These are phyloP conservation scores for Spinellus fusiger DNA, from an alignment of 192 early-diverging fungal genomes.

Conservation along the genomic window DNA sequence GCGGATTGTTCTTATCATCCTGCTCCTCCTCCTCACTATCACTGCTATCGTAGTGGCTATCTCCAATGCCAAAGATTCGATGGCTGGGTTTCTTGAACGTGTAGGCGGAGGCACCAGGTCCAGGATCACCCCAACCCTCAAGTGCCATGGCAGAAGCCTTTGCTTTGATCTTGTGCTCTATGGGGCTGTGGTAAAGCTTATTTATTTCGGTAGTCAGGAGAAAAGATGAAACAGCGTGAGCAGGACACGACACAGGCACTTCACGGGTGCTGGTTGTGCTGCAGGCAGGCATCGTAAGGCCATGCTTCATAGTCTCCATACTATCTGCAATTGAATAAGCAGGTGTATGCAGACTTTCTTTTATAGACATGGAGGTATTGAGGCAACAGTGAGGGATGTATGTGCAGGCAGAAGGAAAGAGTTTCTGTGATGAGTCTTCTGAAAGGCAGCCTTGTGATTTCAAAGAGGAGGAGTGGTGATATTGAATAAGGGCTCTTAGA, in stretches of 20 bases:
- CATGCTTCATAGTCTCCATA: constrained; percentile 62
- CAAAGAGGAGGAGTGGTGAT: too few species aligned
- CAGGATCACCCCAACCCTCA: constrained; percentile 14
- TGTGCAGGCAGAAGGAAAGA: too few species aligned
- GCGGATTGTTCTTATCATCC: neutral
- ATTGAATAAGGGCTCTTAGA: constrained; percentile 51
- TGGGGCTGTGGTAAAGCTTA: constrained; percentile 14
- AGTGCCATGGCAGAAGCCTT: neutral
- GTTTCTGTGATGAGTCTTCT: too few species aligned
- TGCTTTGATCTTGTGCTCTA: constrained; percentile 4
- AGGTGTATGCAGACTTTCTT: too few species aligned
- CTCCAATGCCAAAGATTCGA: neutral
- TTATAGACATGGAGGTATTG: too few species aligned
- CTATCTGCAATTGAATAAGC: constrained; percentile 50
- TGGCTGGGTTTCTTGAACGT: neutral
- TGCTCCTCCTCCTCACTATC: constrained; percentile 12
- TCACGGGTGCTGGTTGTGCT: constrained; percentile 1
- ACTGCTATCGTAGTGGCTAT: neutral
- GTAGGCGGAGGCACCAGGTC: neutral
- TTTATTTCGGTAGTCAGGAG: constrained; percentile 15
- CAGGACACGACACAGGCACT: constrained; percentile 10
- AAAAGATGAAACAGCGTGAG: neutral
- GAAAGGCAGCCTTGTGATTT: too few species aligned
- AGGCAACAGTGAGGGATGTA: too few species aligned
- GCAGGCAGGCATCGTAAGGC: constrained; percentile 55